Evolutionary conservation across 306 rosid genomes (phyloP), one percentile per base, ranked within the genome.

Genomic region (Alnus glutinosa): DNA sequence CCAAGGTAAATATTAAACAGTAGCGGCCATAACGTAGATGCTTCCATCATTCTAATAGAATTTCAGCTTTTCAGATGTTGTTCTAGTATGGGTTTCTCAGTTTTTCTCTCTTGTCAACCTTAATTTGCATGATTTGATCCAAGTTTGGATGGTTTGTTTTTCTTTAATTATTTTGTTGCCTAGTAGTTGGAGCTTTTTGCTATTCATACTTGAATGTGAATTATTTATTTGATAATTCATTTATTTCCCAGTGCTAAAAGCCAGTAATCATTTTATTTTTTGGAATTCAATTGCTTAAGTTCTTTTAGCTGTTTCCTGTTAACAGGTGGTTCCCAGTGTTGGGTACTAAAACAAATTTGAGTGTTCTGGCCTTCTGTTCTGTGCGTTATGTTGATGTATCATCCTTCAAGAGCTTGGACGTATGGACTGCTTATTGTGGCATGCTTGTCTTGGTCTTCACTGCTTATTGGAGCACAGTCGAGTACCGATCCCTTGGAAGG

Each of bases 401-500:
- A 66, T 91, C 89, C 34, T 55, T 80, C 88, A 74, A 86, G 74
- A 81, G 81, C 82, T 67, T 82, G 87, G 86, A 64, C 71, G 37
- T 83, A 16, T 83, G 83, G 42, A 77, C 72, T 77, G 64, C n/a
- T 87, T 70, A 70, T 86, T 81, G 50, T 73, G 58, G 19, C 86
- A 75, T 87, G 84, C 83, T 87, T 89, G 78, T 84, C 82, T 19
- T 94, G 85, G 83, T 87, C 77, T 82, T 80, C 85, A 32, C 82
- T 70, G 18, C 77, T 75, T 39, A 87, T 55, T 47, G 76, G 79
- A 61, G 96, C 84, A 2, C 86, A 87, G n/a, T n/a, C n/a, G 82
- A 12, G 47, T 68, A 91, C 93, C 8, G 1, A 79, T 23, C 86
- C 87, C 6, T 66, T 13, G 3, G 98, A 95, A 92, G 97, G 98